phyloP scores from a whole-genome alignment of 306 rosid genomes.

The Quercus gilva region DNA sequence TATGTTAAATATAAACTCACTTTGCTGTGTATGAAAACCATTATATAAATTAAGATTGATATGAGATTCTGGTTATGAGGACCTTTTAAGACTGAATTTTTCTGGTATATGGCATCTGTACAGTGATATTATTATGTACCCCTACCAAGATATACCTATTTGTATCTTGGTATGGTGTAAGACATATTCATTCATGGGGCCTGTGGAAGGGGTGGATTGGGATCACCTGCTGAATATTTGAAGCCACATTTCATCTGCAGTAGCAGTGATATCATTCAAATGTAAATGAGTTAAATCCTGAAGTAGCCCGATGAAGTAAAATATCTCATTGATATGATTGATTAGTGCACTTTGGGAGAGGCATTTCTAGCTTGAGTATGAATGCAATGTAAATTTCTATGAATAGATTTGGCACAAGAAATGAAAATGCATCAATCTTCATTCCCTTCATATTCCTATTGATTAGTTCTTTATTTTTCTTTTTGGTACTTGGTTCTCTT shows the following conservation, averaged over 20 bases:
- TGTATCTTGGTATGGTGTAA: background rate
- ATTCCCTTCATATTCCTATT: background rate
- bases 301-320: background rate
- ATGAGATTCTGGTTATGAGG: background rate
- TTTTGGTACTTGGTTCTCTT: slow-evolving; percentile 9
- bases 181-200: background rate
- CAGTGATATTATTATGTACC: no score
- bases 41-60: background rate
- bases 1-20: background rate
- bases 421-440: background rate
- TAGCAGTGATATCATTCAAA: background rate
- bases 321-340: background rate
- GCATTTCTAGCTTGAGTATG: no score
- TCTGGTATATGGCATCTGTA: no score
- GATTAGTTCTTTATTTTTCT: background rate
- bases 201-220: background rate
- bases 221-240: background rate
- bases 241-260: background rate
- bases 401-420: no score
- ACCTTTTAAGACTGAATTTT: background rate
- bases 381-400: no score
- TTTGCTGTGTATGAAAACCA: background rate
- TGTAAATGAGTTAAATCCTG: background rate
- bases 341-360: no score
- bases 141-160: background rate